Evolutionary conservation across 2,329 filamentous ascomycete species (phyloP), one percentile per base, ranked within the genome.

Genomic region (Paecilomyces niveus): DNA sequence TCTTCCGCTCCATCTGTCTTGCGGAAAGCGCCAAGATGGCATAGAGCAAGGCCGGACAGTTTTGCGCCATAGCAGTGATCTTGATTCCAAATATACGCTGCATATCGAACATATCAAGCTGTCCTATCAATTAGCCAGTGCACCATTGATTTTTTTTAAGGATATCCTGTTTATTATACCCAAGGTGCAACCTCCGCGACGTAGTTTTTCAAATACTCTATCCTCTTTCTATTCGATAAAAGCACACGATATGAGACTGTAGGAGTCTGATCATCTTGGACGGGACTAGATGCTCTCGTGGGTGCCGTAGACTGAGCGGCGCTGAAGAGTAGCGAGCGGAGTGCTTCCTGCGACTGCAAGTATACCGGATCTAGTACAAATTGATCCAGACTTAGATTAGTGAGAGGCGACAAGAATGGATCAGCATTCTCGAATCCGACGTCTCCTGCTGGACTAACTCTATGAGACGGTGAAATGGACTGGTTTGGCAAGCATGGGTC

Each of bases 101-200:
- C 29, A 75, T 73, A 59, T 85, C 82, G 55, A 84, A 83, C 68
- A 83, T 85, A 63, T 85, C 83, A 3, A 85, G 76, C 80, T 80
- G 53, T 59, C 57, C 1, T 54, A 49, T 55, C 21, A 33, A 7
- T 54, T 18, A 22, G 24, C 10, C 10, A 18, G 22, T 2, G 15
- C 22, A 52, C 2, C 4, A 11, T 3, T 24, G 8, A 15, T 53
- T 21, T 5, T 3, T n/a, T 26, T 11, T n/a, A 5, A 8, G 6
- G 57, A 18, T 8, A 39, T 2, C 2, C 29, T 0, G 24, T 11
- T 54, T 3, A 22, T 63, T 69, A 58, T 60, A 80, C 77, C 80
- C 81, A 83, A 22, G 78, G 79, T 2, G 81, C 81, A 49, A 83
- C 78, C 58, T 83, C 77, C 1, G 78, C 76, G 22, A 83, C 76